Evolutionary conservation across 331 rosid species (phyloP), one percentile per base, ranked within the genome.

Genomic region (Prunus yedoensis): DNA sequence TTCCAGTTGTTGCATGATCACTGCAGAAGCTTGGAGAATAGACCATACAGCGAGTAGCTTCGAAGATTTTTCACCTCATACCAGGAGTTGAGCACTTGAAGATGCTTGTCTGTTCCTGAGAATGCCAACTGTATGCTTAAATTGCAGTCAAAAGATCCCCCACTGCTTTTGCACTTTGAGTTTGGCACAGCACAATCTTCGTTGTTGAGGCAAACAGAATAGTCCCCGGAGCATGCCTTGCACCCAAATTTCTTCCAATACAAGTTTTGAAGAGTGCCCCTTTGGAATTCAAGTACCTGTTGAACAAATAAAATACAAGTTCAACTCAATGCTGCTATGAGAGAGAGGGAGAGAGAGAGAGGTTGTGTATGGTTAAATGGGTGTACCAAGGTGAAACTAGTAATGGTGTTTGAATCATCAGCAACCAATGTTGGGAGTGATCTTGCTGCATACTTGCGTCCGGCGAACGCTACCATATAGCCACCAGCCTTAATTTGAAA

Each of bases 401-500:
- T 92, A 49, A 92, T 89, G 49, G 83, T 84, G 86, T 91, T 57
- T 63, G 67, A 74, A 54, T 66, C 65, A 79, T 92, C 97, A 9
- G 86, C 84, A 71, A 92, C 76, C 84, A 94, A 75, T 62, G 81
- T 52, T 18, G 99, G 97, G 47, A 50, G 77, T 62, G 99, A 92
- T 80, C 96, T 92, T 77, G 97, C 99, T 61, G 99, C 99, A 79
- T 92, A 90, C 77, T 94, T 89, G 56, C 77, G 80, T 71, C 99
- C 97, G 5, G 97, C 97, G 84, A 92, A 94, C 53, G 99, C 93
- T 23, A 94, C 97, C 99, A 92, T 94, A 59, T 78, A 85, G 16
- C 86, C 92, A 73, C 85, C 93, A 21, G 71, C 49, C 47, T 8
- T 20, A 1, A 3, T 89, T 91, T 91, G 82, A 77, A 52, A 56